phyloP scores from a whole-genome alignment of 148 eudicot species.

The Bassia scoparia region DNA sequence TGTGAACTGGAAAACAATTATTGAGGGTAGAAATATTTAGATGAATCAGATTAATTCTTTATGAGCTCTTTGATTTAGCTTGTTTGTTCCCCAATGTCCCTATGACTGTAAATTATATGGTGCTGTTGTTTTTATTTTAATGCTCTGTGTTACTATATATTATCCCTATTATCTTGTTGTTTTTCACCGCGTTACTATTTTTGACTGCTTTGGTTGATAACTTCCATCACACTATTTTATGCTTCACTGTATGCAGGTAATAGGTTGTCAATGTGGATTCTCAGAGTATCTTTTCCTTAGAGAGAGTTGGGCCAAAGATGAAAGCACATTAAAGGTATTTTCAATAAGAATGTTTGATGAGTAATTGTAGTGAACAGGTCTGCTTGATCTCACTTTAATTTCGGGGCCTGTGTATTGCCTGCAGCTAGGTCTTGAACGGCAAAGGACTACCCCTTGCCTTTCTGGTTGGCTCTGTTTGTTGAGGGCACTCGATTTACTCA shows the following conservation, averaged over 20 bases:
- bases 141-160: not conserved
- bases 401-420: conserved; percentile 21
- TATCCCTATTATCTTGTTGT: not conserved
- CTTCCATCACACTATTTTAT: not conserved
- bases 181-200: not conserved
- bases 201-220: conserved; percentile 4
- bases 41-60: too few relatives aligned
- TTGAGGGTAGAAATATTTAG: too few relatives aligned
- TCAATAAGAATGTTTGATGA: conserved; percentile 1
- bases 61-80: too few relatives aligned
- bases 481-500: conserved; percentile 95
- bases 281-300: conserved; percentile 83
- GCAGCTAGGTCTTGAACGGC: conserved; percentile 75
- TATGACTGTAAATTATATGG: too few relatives aligned
- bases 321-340: conserved; percentile 58
- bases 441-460: conserved; percentile 77
- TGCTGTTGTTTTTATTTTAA: not conserved
- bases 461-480: conserved; percentile 95
- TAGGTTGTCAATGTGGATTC: conserved; percentile 99
- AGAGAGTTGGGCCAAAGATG: conserved; percentile 92
- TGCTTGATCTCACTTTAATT: conserved; percentile 21
- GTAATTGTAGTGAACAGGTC: not conserved
- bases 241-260: conserved; percentile 47
- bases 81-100: too few relatives aligned
- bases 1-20: too few relatives aligned